These are phyloP conservation scores for Salix koriyanagi DNA, from an alignment of 345 rosid genomes.

Conservation along the genomic window DNA sequence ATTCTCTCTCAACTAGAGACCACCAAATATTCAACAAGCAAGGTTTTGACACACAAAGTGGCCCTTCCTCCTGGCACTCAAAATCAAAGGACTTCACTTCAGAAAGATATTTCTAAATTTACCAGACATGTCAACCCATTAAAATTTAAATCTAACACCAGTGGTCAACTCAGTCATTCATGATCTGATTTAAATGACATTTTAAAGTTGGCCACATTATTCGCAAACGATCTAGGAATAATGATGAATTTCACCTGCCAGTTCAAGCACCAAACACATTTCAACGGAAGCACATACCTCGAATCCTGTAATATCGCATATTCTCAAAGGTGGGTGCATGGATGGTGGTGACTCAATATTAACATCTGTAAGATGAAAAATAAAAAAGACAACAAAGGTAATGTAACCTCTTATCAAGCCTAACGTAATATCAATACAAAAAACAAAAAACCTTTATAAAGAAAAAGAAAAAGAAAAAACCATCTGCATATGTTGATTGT, in stretches of 20 bases:
- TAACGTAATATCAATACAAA: neutral
- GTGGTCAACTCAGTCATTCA: no score
- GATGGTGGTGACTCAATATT: constrained; percentile 91
- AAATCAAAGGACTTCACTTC: no score
- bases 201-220: neutral
- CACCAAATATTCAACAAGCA: no score
- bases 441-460: neutral
- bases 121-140: no score
- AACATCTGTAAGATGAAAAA: constrained; percentile 29
- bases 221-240: neutral
- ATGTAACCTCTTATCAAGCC: neutral
- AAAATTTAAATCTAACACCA: no score
- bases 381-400: no score
- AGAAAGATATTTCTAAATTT: no score
- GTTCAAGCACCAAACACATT: neutral
- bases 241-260: neutral
- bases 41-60: no score
- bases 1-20: no score
- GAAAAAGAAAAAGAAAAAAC: no score
- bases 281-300: constrained; percentile 24
- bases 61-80: no score
- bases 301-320: constrained; percentile 83
- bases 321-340: constrained; percentile 69
- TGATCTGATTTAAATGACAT: no score
- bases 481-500: neutral